Conservation (phyloP, 2,329 filamentous ascomycete species). For the Orbilia blumenaviensis region DNA sequence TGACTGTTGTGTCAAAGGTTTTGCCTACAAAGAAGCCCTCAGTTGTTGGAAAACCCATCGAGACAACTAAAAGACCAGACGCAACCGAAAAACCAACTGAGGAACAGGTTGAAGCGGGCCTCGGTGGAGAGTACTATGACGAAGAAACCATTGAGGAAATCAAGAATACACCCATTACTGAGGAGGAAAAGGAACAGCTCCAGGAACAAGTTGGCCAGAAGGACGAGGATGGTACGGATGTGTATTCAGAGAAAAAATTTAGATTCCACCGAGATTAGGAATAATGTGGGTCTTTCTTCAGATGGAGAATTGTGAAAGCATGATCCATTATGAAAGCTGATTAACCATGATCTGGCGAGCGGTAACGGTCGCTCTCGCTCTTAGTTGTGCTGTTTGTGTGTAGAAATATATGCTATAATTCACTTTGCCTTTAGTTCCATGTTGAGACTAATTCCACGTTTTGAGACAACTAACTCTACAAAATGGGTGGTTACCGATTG, state of each 20-base stretch:
- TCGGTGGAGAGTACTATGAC: background rate
- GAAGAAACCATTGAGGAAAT: background rate
- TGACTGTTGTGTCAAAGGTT: background rate
- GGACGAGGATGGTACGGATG: background rate
- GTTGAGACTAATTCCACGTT: too few relatives aligned
- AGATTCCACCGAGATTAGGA: background rate
- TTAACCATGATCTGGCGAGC: background rate
- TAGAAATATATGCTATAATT: background rate
- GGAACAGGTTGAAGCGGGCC: background rate
- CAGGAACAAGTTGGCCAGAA: background rate
- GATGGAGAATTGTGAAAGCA: too few relatives aligned
- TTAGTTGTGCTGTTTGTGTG: background rate
- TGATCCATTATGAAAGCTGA: background rate
- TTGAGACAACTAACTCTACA: too few relatives aligned
- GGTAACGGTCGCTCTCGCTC: background rate
- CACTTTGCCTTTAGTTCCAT: background rate
- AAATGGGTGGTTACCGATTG: too few relatives aligned
- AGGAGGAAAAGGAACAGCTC: background rate
- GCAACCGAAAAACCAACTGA: background rate
- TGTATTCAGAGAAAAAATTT: background rate
- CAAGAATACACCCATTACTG: background rate
- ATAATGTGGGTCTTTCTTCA: too few relatives aligned
- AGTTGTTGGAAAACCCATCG: too few relatives aligned
- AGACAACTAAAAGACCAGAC: background rate
- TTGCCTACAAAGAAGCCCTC: too few relatives aligned